phyloP scores from a whole-genome alignment of 2,329 filamentous ascomycete genomes.

The Botryotinia globosa region DNA sequence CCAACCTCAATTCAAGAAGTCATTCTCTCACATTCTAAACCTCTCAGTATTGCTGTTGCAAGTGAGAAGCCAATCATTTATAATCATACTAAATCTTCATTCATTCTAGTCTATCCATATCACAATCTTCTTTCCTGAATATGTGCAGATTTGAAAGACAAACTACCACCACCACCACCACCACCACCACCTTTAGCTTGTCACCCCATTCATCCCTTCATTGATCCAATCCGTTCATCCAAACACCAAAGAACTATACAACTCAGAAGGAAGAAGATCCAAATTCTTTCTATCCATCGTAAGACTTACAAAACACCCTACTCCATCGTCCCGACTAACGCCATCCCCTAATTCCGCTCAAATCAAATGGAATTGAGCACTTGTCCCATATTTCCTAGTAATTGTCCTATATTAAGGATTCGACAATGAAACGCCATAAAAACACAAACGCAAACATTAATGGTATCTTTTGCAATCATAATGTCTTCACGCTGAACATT shows the following conservation, averaged over 20 bases:
- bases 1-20: not conserved
- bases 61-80: not conserved
- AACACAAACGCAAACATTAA: conserved; percentile 13
- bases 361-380: conserved; percentile 10
- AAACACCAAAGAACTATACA: conserved; percentile 17
- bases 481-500: conserved; percentile 5
- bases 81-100: conserved; percentile 3
- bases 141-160: not conserved
- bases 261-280: conserved; percentile 3
- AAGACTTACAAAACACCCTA: conserved; percentile 7
- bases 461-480: conserved; percentile 20
- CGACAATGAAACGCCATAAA: conserved; percentile 14
- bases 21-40: not conserved
- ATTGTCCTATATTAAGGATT: conserved; percentile 10
- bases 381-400: conserved; percentile 8
- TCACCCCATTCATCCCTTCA: not conserved
- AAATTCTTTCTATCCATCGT: conserved; percentile 2
- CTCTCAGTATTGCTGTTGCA: not conserved
- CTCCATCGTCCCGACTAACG: conserved; percentile 11
- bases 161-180: not conserved
- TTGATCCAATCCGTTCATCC: conserved; percentile 8
- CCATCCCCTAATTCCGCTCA: not conserved
- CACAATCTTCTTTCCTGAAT: not conserved
- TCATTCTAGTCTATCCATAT: not conserved
- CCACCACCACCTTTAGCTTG: not conserved